Conservation (phyloP, 1,284 basidiomycete genomes). For the Meira miltonrushii region DNA sequence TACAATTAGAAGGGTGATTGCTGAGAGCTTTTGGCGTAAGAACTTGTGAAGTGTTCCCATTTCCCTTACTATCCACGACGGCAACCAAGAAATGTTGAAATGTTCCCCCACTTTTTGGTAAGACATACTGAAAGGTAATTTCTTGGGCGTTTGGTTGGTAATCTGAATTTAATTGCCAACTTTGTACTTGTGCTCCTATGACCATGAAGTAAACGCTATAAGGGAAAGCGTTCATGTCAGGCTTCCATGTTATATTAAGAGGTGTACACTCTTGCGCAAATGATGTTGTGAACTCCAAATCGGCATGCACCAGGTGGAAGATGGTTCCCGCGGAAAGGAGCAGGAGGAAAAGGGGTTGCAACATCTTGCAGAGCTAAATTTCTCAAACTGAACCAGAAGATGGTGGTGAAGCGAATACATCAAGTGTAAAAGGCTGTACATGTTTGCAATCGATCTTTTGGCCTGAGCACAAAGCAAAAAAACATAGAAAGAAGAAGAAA, state of each 20-base stretch:
- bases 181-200: constrained; percentile 15
- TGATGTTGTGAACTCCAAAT: neutral
- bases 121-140: constrained; percentile 33
- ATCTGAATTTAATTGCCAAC: constrained; percentile 24
- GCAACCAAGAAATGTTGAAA: constrained; percentile 25
- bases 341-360: too few relatives aligned
- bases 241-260: constrained; percentile 35
- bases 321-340: too few relatives aligned
- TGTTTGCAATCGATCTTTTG: too few relatives aligned
- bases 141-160: constrained; percentile 24
- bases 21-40: constrained; percentile 18
- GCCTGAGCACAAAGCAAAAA: too few relatives aligned
- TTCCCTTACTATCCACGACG: constrained; percentile 24
- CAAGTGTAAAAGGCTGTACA: too few relatives aligned
- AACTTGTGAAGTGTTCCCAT: constrained; percentile 27
- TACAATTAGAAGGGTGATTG: constrained; percentile 16
- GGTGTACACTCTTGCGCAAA: constrained; percentile 29
- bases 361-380: too few relatives aligned
- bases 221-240: constrained; percentile 16
- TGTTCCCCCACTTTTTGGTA: constrained; percentile 22
- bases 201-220: constrained; percentile 30
- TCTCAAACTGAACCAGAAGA: too few relatives aligned
- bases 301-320: too few relatives aligned
- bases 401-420: too few relatives aligned
- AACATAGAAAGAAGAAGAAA: too few relatives aligned